Conservation (phyloP, 352 stramenopile genomes). For the Aphanomyces astaci region DNA sequence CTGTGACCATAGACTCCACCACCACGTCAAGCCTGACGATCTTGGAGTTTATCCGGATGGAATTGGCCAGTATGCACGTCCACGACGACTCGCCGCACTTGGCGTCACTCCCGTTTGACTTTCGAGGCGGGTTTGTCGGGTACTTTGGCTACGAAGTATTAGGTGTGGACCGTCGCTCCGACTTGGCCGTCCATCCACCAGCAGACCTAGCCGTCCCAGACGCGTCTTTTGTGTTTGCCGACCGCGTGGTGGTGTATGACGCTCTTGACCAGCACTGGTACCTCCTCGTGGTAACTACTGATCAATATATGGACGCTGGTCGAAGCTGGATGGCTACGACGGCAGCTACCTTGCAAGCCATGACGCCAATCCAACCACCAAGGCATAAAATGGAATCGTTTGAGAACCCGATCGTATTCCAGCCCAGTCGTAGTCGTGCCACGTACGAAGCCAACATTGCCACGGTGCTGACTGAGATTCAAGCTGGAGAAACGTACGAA, state of each 20-base stretch:
- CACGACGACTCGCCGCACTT: slow-evolving; percentile 8
- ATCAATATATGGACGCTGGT: slow-evolving; percentile 1
- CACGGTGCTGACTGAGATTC: slow-evolving; percentile 85
- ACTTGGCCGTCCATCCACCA: slow-evolving; percentile 28
- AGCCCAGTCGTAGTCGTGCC: slow-evolving; percentile 45
- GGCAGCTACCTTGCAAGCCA: not conserved
- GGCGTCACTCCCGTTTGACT: slow-evolving; percentile 61
- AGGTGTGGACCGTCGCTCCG: slow-evolving; percentile 23
- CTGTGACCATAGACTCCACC: slow-evolving; percentile 7
- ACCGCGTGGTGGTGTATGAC: slow-evolving; percentile 86
- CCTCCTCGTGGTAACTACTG: slow-evolving; percentile 45
- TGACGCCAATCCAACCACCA: not conserved
- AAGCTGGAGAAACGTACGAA: slow-evolving; percentile 92
- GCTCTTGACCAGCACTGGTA: slow-evolving; percentile 71
- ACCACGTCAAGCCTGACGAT: not conserved
- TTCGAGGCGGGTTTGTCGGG: slow-evolving; percentile 77
- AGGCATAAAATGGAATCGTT: not conserved
- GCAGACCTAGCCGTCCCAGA: slow-evolving; percentile 57
- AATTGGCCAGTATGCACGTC: slow-evolving; percentile 18
- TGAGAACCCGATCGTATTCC: slow-evolving; percentile 37
- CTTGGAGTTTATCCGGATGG: slow-evolving; percentile 3
- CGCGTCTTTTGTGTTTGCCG: slow-evolving; percentile 86
- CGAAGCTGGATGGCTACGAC: not conserved
- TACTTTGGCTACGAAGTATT: slow-evolving; percentile 85
- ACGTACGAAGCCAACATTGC: slow-evolving; percentile 85